A percentile compares a stretch with the other conserved stretches of the same genome.
Conservation (phyloP, 805 yeast genomes). For the Candida vaughaniae region DNA sequence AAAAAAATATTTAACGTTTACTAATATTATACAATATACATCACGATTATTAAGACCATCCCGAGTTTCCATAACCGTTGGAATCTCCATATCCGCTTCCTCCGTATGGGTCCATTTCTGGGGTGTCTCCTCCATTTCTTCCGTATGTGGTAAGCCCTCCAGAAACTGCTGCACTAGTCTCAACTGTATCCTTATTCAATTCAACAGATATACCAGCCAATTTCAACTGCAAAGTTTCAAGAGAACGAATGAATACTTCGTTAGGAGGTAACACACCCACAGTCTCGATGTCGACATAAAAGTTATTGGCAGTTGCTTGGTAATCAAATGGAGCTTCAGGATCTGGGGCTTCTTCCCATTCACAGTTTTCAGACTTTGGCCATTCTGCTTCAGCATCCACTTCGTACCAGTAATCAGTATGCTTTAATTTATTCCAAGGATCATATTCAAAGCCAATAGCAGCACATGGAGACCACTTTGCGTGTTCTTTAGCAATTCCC, state of each 20-base stretch:
- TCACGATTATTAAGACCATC: conserved; percentile 23
- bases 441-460: conserved; percentile 97
- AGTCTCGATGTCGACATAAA: conserved; percentile 88
- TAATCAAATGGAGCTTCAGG: conserved; percentile 86
- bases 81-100: conserved; percentile 40
- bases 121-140: conserved; percentile 28
- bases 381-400: conserved; percentile 85
- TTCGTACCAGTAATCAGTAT: conserved; percentile 96
- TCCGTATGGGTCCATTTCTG: conserved; percentile 14
- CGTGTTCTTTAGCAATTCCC: conserved; percentile 96
- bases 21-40: conserved; percentile 1
- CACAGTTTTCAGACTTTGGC: conserved; percentile 87
- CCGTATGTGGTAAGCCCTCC: conserved; percentile 52
- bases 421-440: conserved; percentile 97
- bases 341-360: conserved; percentile 94
- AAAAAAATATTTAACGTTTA: background rate
- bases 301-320: conserved; percentile 74
- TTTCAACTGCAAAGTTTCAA: conserved; percentile 82
- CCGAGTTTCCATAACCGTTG: conserved; percentile 34
- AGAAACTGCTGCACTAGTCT: conserved; percentile 33
- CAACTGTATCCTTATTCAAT: conserved; percentile 46
- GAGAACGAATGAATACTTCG: conserved; percentile 83
- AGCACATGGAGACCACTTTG: conserved; percentile 97
- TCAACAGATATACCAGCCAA: conserved; percentile 84
- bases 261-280: conserved; percentile 87